Evolutionary conservation across 345 rosid species (phyloP).

Genomic region (Brassica napus): Da-Ae NC_063450.1:36397501-36398000

Average conservation of each 20-base stretch:
- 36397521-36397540: no score
- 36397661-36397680: constrained; percentile 89
- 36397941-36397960: constrained; percentile 57
- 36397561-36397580: constrained; percentile 99
- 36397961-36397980: constrained; percentile 53
- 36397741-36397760: constrained; percentile 65
- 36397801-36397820: constrained; percentile 70
- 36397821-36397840: constrained; percentile 92
- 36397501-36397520: not conserved
- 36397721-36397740: constrained; percentile 89
- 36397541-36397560: constrained; percentile 19
- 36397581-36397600: constrained; percentile 99
- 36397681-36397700: constrained; percentile 93
- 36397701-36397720: constrained; percentile 86
- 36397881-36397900: constrained; percentile 86
- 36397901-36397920: constrained; percentile 57
- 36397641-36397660: constrained; percentile 89
- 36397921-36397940: constrained; percentile 80
- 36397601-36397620: constrained; percentile 76
- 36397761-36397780: constrained; percentile 49
- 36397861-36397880: constrained; percentile 86
- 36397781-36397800: constrained; percentile 50
- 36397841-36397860: constrained; percentile 95
- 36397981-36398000: constrained; percentile 38
- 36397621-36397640: constrained; percentile 72